phyloP scores from a whole-genome alignment of 2,329 filamentous ascomycete genomes.

The Hymenoscyphus fructigenus region DNA sequence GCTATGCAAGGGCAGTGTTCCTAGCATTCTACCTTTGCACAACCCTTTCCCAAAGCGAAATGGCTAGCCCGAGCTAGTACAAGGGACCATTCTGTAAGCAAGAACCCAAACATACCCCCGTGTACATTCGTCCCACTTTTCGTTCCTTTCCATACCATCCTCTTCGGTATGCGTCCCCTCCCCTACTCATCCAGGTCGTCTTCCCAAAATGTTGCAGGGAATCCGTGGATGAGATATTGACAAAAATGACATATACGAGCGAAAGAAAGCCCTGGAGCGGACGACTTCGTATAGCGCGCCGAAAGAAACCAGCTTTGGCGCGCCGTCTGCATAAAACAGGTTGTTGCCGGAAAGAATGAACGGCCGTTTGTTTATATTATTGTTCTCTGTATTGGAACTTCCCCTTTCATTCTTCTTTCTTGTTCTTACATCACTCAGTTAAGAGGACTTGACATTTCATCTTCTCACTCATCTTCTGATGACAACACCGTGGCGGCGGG shows the following conservation, averaged over 20 bases:
- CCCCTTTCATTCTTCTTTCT: slow-evolving; percentile 13
- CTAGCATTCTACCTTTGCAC: slow-evolving; percentile 7
- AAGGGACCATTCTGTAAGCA: slow-evolving; percentile 15
- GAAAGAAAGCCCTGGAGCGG: slow-evolving; percentile 31
- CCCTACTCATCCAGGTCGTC: slow-evolving; percentile 13
- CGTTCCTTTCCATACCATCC: slow-evolving; percentile 9
- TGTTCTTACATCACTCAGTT: neutral
- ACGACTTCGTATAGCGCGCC: slow-evolving; percentile 30
- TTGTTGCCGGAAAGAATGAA: slow-evolving; percentile 30
- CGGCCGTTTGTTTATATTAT: slow-evolving; percentile 19
- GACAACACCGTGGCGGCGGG: slow-evolving; percentile 64
- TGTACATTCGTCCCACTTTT: slow-evolving; percentile 13
- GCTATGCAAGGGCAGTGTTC: slow-evolving; percentile 5
- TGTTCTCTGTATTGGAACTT: slow-evolving; percentile 11
- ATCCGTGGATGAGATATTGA: slow-evolving; percentile 19
- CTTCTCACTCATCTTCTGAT: slow-evolving; percentile 40
- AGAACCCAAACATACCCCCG: slow-evolving; percentile 14
- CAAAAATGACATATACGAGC: slow-evolving; percentile 23
- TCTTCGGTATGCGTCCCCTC: slow-evolving; percentile 19
- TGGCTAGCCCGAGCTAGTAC: slow-evolving; percentile 16
- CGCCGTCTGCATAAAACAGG: slow-evolving; percentile 19
- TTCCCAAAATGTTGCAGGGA: slow-evolving; percentile 13
- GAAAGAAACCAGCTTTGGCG: slow-evolving; percentile 28
- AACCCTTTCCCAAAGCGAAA: slow-evolving; percentile 8
- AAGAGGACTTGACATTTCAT: neutral